Conservation (phyloP, 148 eudicot genomes). For the Nepenthes gracilis region DNA sequence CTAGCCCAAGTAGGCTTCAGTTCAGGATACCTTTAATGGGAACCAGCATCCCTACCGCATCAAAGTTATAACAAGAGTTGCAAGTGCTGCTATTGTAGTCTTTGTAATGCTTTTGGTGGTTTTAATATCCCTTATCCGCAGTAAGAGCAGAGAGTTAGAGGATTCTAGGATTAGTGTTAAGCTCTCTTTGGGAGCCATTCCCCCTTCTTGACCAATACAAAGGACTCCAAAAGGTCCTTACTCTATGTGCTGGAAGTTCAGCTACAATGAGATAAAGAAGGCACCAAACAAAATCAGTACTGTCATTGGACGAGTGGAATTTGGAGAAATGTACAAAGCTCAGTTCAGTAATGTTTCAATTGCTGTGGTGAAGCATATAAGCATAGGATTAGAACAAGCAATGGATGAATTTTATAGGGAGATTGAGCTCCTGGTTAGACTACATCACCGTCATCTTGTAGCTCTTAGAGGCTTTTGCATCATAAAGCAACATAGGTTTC, state of each 20-base stretch:
- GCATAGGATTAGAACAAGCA: conserved; percentile 77
- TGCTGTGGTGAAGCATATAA: conserved; percentile 79
- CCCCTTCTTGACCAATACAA: conserved; percentile 29
- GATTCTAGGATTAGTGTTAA: conserved; percentile 34
- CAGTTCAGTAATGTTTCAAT: conserved; percentile 56
- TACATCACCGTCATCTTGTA: conserved; percentile 97
- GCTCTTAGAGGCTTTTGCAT: conserved; percentile 85
- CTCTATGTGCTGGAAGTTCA: conserved; percentile 58
- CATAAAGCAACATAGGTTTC: conserved; percentile 70
- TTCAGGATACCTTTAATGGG: conserved; percentile 24
- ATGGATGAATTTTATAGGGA: conserved; percentile 90
- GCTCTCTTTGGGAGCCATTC: conserved; percentile 22
- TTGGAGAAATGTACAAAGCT: conserved; percentile 83
- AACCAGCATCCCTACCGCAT: conserved; percentile 44
- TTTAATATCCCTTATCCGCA: conserved; percentile 53
- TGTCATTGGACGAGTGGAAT: conserved; percentile 86
- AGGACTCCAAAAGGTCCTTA: conserved; percentile 67
- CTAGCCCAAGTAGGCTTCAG: conserved; percentile 55
- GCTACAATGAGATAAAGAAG: conserved; percentile 73
- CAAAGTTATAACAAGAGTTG: conserved; percentile 49
- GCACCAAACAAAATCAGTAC: conserved; percentile 68
- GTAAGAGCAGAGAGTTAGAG: conserved; percentile 64
- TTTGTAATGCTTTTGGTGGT: conserved; percentile 45
- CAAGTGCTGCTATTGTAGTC: conserved; percentile 51
- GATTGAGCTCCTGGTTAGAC: conserved; percentile 81